Percentiles rank a stretch among this genome's conserved stretches.
These are phyloP conservation scores for Stropharia rugosoannulata DNA, from an alignment of 768 basidiomycete species.

Conservation along the genomic window DNA sequence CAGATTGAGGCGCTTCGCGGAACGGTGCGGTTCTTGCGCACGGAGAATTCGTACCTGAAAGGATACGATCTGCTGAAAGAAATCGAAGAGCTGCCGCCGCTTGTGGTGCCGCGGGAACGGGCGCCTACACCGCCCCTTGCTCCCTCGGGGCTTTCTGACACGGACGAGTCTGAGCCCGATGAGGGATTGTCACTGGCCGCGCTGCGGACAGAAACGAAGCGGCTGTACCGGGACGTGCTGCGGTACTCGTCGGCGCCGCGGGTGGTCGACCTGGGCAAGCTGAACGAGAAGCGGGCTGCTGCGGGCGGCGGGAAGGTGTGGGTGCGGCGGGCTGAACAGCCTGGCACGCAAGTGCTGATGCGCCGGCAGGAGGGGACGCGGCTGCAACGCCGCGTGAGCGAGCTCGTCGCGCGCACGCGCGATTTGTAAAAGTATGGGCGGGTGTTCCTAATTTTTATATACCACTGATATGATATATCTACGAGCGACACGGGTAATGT, in stretches of 20 bases:
- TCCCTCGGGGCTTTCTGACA: slow-evolving; percentile 65
- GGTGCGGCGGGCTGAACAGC: slow-evolving; percentile 79
- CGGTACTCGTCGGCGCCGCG: slow-evolving; percentile 78
- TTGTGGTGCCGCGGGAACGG: slow-evolving; percentile 49
- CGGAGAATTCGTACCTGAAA: slow-evolving; percentile 91
- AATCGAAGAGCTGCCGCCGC: slow-evolving; percentile 69
- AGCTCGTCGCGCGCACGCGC: slow-evolving; percentile 66
- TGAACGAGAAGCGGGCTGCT: slow-evolving; percentile 52
- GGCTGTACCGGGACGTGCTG: slow-evolving; percentile 88
- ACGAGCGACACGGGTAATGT: no score
- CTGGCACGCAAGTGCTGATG: slow-evolving; percentile 79
- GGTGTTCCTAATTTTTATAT: no score
- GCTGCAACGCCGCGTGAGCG: slow-evolving; percentile 66
- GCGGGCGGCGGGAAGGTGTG: slow-evolving; percentile 58
- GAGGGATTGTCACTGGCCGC: slow-evolving; percentile 44
- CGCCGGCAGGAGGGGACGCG: slow-evolving; percentile 75
- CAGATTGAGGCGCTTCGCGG: slow-evolving; percentile 87
- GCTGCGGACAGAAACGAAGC: slow-evolving; percentile 78
- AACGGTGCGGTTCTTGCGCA: slow-evolving; percentile 89
- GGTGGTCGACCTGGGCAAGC: slow-evolving; percentile 79
- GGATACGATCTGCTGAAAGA: slow-evolving; percentile 88
- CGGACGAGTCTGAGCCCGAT: slow-evolving; percentile 58
- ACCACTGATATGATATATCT: no score
- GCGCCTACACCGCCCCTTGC: slow-evolving; percentile 66
- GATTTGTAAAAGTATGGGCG: slow-evolving; percentile 23